Evolutionary conservation across 306 rosid species (phyloP), one percentile per base, ranked within the genome.

Genomic region (Cucurbita maxima): DNA sequence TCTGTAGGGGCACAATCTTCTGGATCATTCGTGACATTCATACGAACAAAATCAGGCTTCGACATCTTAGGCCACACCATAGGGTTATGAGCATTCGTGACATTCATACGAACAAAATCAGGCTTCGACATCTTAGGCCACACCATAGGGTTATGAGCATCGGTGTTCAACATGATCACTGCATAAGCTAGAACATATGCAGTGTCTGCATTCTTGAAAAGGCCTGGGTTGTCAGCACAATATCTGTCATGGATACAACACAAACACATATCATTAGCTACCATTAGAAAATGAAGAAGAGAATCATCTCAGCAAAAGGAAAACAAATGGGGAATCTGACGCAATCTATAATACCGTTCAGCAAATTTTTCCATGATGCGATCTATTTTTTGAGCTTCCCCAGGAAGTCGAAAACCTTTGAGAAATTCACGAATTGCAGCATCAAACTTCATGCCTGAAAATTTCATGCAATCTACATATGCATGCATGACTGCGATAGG

Each of bases 31-130:
- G 73, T 76, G 59, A 88, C 96, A 87, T 95, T 95, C 88, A 95
- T 89, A 63, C 88, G 96, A 71, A 91, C 77, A 78, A 95, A 95
- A 82, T 95, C 99, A 14, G 89, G 77, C 86, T 89, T 91, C 80
- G 96, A 86, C 99, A 95, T 91, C 86, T 95, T 95, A 72, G 99
- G 99, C 99, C 99, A 91, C 87, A 95, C 97, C 91, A 95, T 89
- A 53, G 97, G 99, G 78, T 91, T 95, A 82, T 95, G 99, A 54
- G 97, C 99, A 83, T 95, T n/a, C n/a, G n/a, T n/a, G n/a, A 88
- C 96, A 87, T 95, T 95, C 88, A 95, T 89, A 63, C 88, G 96
- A 71, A 91, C 77, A 78, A 95, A 95, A 82, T 95, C 99, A 14
- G 89, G 77, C 86, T 89, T 91, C 80, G 96, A 86, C 99, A 95